phyloP scores from a whole-genome alignment of 2,329 filamentous ascomycete species.

The Clonostachys rhizophaga region DNA sequence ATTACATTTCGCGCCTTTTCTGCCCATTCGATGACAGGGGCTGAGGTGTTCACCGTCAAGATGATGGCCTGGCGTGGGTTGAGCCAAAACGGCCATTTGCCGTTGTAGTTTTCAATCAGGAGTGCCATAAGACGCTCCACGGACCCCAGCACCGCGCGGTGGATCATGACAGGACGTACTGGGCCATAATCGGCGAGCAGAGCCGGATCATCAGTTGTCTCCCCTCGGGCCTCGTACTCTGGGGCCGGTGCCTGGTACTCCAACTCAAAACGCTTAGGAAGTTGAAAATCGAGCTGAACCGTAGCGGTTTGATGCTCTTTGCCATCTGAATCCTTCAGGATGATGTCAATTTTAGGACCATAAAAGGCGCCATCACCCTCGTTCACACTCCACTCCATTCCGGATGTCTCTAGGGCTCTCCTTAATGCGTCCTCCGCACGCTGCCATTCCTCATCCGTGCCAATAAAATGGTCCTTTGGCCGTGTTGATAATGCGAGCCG shows the following conservation, averaged over 20 bases:
- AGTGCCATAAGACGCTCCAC: conserved; percentile 82
- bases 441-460: conserved; percentile 60
- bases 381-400: conserved; percentile 68
- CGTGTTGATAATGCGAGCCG: conserved; percentile 74
- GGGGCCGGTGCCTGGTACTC: conserved; percentile 68
- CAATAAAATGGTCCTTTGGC: conserved; percentile 73
- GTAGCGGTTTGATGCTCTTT: conserved; percentile 89
- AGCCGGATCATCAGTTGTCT: conserved; percentile 41
- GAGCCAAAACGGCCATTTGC: conserved; percentile 84
- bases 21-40: conserved; percentile 45
- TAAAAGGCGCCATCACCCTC: conserved; percentile 86
- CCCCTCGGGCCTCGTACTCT: conserved; percentile 50
- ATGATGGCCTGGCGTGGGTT: conserved; percentile 75
- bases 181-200: conserved; percentile 48
- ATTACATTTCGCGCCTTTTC: conserved; percentile 42
- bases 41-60: conserved; percentile 63
- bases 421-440: conserved; percentile 33
- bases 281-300: conserved; percentile 85
- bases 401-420: conserved; percentile 56
- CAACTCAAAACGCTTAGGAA: conserved; percentile 76
- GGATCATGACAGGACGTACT: conserved; percentile 72
- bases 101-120: conserved; percentile 77
- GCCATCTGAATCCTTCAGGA: conserved; percentile 72
- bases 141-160: conserved; percentile 79
- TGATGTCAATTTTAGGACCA: conserved; percentile 86